These are phyloP conservation scores for Thuidium tamariscinum DNA, from an alignment of 225 moss, liverwort and hornwort species.

Conservation along the genomic window DNA sequence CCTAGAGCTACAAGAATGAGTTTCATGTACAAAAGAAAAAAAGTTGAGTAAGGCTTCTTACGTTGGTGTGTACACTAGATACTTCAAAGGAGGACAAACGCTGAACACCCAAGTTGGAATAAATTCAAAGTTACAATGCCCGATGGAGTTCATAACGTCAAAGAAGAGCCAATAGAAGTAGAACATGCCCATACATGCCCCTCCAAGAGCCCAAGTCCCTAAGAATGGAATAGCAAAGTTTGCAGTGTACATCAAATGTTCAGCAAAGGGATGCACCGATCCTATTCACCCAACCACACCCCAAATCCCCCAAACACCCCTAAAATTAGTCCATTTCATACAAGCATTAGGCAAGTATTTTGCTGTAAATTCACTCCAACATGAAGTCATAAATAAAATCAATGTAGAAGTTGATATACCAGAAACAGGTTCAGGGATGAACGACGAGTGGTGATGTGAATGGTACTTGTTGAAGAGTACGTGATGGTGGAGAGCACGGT, in stretches of 20 bases:
- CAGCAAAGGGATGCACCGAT: conserved; percentile 82
- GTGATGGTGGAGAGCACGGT: conserved; percentile 88
- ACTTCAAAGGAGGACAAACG: conserved; percentile 62
- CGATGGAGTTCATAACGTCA: conserved; percentile 75
- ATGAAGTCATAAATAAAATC: neutral
- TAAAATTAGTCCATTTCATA: neutral
- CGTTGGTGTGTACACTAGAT: conserved; percentile 81
- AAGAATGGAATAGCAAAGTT: conserved; percentile 65
- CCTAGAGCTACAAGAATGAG: neutral
- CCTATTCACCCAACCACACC: conserved; percentile 11
- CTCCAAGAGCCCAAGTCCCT: conserved; percentile 72
- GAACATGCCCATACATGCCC: conserved; percentile 68
- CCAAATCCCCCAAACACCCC: neutral
- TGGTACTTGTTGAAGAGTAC: conserved; percentile 76
- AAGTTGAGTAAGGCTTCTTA: conserved; percentile 17
- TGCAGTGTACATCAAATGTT: conserved; percentile 79
- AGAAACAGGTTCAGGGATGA: conserved; percentile 74
- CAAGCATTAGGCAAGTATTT: too few relatives aligned
- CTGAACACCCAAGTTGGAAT: conserved; percentile 69
- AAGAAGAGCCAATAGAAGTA: conserved; percentile 94
- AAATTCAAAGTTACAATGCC: conserved; percentile 93
- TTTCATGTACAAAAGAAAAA: neutral
- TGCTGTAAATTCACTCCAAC: neutral
- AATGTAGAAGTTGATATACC: conserved; percentile 1
- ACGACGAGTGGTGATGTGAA: conserved; percentile 94